Base-by-base conservation (phyloP, 2,329 filamentous ascomycete genomes). In the Didymella pinodella region DNA sequence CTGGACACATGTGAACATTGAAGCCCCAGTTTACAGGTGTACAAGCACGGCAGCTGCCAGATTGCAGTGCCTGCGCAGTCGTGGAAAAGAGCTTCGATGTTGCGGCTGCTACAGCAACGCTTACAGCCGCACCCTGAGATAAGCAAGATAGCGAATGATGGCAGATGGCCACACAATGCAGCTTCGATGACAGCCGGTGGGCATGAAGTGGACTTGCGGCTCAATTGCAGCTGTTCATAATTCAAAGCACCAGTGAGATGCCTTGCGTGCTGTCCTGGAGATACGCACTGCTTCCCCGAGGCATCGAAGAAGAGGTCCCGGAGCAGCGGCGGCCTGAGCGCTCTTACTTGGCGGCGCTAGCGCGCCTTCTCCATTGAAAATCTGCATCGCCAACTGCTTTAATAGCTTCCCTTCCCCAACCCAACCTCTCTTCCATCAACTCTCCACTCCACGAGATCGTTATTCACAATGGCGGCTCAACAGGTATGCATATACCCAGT, bases 101-200 rank as follows among this genome's bases (percentile, higher is more conserved):
- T 63, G 47, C 64, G 57, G 67, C 63, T 69, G 65, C 66, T 66
- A 65, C 64, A 63, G 65, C 65, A 69, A 66, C 62, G 59, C 56
- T 51, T 54, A 20, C 58, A 55, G 54, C 22, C 48, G 32, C 52
- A 54, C 38, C 43, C 43, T 52, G 44, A 51, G 45, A 36, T 36
- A 41, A 41, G 25, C 29, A 43, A 54, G 41, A 56, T 51, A 46
- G 38, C 26, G 48, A 47, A 50, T 22, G 46, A 52, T 25, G 36
- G 28, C 36, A 50, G 44, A 52, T 25, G 36, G 28, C 36, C 50
- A 40, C 25, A 46, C 43, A 16, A 20, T 50, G 34, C 14, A 46
- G 20, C 20, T 36, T 34, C 11, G 12, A 40, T 43, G 11, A 36
- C 10, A 3, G 18, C 10, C 41, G 20, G 18, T 22, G 14, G 51